Base-by-base conservation (phyloP, 805 yeast genomes). In the Cyberlindnera mississippiensis region DNA sequence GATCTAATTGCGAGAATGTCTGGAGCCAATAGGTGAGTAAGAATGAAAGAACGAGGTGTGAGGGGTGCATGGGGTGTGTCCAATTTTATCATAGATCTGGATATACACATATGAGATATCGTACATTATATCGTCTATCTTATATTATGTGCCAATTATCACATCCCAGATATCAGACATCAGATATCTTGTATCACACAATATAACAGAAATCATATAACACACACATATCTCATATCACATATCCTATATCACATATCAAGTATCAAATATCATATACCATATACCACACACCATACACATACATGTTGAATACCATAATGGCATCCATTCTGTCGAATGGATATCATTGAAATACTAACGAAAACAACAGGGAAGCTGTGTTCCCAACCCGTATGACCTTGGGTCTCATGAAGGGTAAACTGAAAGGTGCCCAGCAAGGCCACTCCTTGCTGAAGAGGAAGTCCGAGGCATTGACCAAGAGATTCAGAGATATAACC, bases 321-420 rank as follows among this genome's bases (percentile, higher is more conserved):
- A n/a, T n/a, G n/a, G n/a, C n/a, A n/a, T n/a, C n/a, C n/a, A n/a
- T n/a, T n/a, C n/a, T n/a, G n/a, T n/a, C n/a, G n/a, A n/a, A n/a
- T n/a, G n/a, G n/a, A n/a, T n/a, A n/a, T n/a, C n/a, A n/a, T n/a
- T n/a, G n/a, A n/a, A n/a, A n/a, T 13, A 38, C 38, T 38, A 35
- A 38, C 37, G 19, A 28, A n/a, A 2, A 3, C 12, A 13, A 52
- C 27, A 85, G 98, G 73, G 98, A 90, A 64, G 95, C 87, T 61
- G 98, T 90, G 35, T 90, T 90, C 66, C 96, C 98, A 27, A 90
- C 98, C 39, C 90, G 97, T 68, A 90, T 90, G 97, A 91, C 98
- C 45, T 77, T 91, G 53, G 89, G 96, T 37, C 64, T 86, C 46
- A 93, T 93, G 98, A 93, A 93, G 72, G 77, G 85, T 46, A 93